These are phyloP conservation scores for Pseudogymnoascus sp. DNA, from an alignment of 2,329 filamentous ascomycete species.

Conservation along the genomic window DNA sequence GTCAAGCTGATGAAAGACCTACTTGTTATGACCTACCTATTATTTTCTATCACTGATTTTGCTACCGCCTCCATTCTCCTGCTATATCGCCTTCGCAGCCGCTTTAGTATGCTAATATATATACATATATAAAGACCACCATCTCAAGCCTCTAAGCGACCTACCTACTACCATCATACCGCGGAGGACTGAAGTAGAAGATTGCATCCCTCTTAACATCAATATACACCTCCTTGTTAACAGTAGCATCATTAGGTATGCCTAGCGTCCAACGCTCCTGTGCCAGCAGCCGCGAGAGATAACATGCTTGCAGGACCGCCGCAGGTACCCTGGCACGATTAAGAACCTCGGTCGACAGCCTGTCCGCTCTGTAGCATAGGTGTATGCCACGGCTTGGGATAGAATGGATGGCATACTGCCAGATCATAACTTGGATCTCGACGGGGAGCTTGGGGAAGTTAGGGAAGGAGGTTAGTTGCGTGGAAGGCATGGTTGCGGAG, in stretches of 20 bases:
- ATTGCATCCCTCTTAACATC: no score
- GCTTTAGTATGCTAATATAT: no score
- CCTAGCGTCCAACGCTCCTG: background rate
- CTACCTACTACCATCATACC: no score
- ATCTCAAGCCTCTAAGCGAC: no score
- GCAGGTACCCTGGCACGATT: background rate
- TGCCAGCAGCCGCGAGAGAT: background rate
- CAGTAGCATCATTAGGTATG: background rate
- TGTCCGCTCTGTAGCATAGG: background rate
- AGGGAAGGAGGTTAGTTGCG: background rate
- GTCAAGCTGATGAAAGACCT: no score
- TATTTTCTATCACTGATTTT: no score
- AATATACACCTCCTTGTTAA: background rate
- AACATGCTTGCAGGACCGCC: background rate
- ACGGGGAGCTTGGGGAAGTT: background rate
- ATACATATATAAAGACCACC: no score
- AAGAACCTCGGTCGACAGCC: no score
- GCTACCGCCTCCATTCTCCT: no score
- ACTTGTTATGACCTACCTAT: no score
- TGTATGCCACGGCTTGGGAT: background rate
- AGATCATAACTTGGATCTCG: background rate
- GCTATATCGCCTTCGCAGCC: no score
- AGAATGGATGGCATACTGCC: background rate
- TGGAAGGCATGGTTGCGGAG: background rate
- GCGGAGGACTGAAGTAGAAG: no score